Evolutionary conservation across 2,329 filamentous ascomycete genomes (phyloP), one percentile per base, ranked within the genome.

Genomic region (Alternaria viburni): DNA sequence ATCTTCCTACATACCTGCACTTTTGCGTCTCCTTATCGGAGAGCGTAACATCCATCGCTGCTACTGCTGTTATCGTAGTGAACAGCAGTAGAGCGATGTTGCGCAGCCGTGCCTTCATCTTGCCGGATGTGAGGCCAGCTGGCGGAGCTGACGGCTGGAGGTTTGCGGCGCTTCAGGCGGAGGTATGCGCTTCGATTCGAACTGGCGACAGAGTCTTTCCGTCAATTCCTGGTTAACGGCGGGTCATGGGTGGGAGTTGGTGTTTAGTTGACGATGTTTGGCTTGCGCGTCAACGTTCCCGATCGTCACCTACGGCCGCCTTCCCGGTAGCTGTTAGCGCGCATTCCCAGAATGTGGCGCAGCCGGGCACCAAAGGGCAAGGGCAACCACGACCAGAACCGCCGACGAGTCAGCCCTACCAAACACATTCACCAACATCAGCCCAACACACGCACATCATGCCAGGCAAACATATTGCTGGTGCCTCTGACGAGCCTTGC

Each of bases 401-500:
- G 30, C 30, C 15, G 50, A 36, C 10, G 47, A 65, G 58, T 62
- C 65, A 67, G 64, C 62, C 65, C 56, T 60, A 55, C 59, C 45
- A 57, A 60, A 41, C 32, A 30, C 50, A 47, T 44, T 21, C 54
- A 52, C 57, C 61, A 67, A 54, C 28, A 61, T 58, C 52, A 41
- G 23, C 28, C 15, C 36, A 54, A 59, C 45, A 51, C 63, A 49
- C 63, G 32, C 49, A 44, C 61, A 68, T 19, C 11, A 80, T 81
- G 78, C 75, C 78, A 13, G 76, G 75, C 44, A 80, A 76, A 64
- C 66, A 75, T 19, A 19, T 72, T 6, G 19, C 62, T 7, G 54
- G 45, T 15, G 49, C 64, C 11, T 57, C 62, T 6, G 67, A 64
- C 11, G 70, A 76, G 59, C 76, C 81, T 54, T 91, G 89, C 74